Evolutionary conservation across 441 rosid species (phyloP).

Genomic region (Adansonia madagascariensis): DNA sequence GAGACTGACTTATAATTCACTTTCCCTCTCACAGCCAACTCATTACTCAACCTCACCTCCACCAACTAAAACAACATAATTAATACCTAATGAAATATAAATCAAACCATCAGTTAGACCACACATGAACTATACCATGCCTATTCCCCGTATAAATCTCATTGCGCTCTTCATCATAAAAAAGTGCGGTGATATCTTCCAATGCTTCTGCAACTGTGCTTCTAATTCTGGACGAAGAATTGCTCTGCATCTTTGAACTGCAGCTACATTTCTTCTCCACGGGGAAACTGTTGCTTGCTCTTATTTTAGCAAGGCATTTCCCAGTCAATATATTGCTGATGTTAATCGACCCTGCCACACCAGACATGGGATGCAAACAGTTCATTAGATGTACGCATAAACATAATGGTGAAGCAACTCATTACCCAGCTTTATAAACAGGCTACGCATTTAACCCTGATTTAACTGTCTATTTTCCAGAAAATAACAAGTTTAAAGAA

Average conservation of each 20-base stretch:
- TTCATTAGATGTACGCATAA: too few relatives aligned
- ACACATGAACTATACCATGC: slow-evolving; percentile 86
- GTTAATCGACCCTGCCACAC: slow-evolving; percentile 88
- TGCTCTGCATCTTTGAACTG: slow-evolving; percentile 47
- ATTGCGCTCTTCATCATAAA: slow-evolving; percentile 92
- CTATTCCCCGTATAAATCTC: slow-evolving; percentile 94
- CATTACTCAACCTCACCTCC: background rate
- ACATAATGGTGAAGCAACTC: background rate
- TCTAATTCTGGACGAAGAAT: slow-evolving; percentile 37
- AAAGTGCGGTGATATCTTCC: slow-evolving; percentile 93
- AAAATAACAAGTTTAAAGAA: slow-evolving; percentile 17
- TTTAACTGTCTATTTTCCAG: background rate
- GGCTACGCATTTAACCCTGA: background rate
- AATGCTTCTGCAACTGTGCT: slow-evolving; percentile 80
- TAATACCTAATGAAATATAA: background rate
- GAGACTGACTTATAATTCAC: background rate
- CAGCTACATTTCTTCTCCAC: slow-evolving; percentile 37
- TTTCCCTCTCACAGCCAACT: background rate
- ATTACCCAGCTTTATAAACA: background rate
- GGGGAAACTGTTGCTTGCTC: slow-evolving; percentile 42
- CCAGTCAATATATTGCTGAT: slow-evolving; percentile 93
- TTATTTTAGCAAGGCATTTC: slow-evolving; percentile 90
- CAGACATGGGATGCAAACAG: background rate
- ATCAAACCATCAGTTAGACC: slow-evolving; percentile 71
- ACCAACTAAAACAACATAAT: background rate